Evolutionary conservation across 129 eudicot genomes (phyloP).

Genomic region (carrot (Daucus carota)): DNA sequence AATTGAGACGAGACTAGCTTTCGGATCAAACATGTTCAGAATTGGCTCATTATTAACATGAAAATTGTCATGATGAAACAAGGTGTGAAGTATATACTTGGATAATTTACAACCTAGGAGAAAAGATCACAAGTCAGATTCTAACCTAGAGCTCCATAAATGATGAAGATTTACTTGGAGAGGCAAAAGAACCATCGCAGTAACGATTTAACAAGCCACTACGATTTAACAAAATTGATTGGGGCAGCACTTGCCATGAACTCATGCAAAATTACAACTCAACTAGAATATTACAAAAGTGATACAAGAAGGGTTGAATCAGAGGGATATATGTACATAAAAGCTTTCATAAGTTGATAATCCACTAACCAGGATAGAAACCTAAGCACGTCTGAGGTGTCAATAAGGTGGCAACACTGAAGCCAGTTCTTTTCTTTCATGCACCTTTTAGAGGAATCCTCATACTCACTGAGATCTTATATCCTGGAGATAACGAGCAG

Average conservation of each 20-base stretch:
- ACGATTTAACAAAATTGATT: constrained; percentile 8
- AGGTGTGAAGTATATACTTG: too few relatives aligned
- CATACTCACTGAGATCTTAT: constrained; percentile 46
- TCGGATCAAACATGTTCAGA: too few relatives aligned
- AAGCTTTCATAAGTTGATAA: neutral
- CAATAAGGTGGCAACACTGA: neutral
- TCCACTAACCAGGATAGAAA: neutral
- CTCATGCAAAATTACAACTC: constrained; percentile 1
- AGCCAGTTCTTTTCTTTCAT: neutral
- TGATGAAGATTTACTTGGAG: neutral
- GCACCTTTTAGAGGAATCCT: neutral
- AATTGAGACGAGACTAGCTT: too few relatives aligned
- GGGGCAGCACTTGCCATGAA: constrained; percentile 1
- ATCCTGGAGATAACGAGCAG: constrained; percentile 66
- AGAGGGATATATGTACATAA: neutral
- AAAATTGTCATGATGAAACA: too few relatives aligned
- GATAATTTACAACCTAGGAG: too few relatives aligned
- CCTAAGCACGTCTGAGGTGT: constrained; percentile 4
- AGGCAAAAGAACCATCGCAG: too few relatives aligned
- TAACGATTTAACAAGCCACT: neutral
- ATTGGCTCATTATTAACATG: too few relatives aligned
- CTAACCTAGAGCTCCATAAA: too few relatives aligned
- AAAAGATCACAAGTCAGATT: too few relatives aligned
- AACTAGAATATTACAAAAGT: neutral
- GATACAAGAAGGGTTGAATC: neutral